phyloP scores from a whole-genome alignment of 805 yeast species.

The Lipomyces mesembrius region DNA sequence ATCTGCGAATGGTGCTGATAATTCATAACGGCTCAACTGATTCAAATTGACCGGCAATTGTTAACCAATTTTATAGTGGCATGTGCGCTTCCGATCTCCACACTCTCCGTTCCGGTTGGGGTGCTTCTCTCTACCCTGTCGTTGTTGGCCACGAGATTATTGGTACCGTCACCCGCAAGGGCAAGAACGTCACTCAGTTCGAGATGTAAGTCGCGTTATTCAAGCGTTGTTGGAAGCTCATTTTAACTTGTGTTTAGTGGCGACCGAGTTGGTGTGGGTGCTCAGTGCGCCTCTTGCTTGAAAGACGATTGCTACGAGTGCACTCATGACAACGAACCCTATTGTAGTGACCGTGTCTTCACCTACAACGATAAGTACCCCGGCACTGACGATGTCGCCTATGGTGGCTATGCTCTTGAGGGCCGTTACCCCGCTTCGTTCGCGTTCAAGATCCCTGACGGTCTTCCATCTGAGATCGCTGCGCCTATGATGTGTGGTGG shows the following conservation, averaged over 20 bases:
- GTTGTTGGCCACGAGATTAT: slow-evolving; percentile 58
- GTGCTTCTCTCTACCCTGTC: slow-evolving; percentile 45
- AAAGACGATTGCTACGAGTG: slow-evolving; percentile 60
- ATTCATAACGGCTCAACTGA: background rate
- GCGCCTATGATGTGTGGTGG: slow-evolving; percentile 84
- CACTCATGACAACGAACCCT: slow-evolving; percentile 57
- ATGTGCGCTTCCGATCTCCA: slow-evolving; percentile 69
- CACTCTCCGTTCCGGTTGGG: slow-evolving; percentile 59
- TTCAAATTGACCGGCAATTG: background rate
- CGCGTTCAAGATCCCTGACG: slow-evolving; percentile 66
- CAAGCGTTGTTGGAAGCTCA: no score
- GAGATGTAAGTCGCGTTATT: no score
- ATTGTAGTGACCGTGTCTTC: slow-evolving; percentile 55
- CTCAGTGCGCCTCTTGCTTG: slow-evolving; percentile 64
- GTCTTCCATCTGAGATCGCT: slow-evolving; percentile 56
- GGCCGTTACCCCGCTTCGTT: slow-evolving; percentile 62
- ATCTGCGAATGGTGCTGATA: background rate
- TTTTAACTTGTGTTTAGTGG: no score
- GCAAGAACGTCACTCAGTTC: slow-evolving; percentile 56
- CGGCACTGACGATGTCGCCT: slow-evolving; percentile 36
- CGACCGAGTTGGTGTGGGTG: slow-evolving; percentile 82
- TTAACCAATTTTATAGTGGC: slow-evolving; percentile 38
- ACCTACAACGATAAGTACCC: slow-evolving; percentile 54
- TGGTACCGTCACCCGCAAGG: slow-evolving; percentile 51
- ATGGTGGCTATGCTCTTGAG: slow-evolving; percentile 72